These are phyloP conservation scores for Fagus crenata DNA, from an alignment of 306 rosid genomes.

Conservation along the genomic window DNA sequence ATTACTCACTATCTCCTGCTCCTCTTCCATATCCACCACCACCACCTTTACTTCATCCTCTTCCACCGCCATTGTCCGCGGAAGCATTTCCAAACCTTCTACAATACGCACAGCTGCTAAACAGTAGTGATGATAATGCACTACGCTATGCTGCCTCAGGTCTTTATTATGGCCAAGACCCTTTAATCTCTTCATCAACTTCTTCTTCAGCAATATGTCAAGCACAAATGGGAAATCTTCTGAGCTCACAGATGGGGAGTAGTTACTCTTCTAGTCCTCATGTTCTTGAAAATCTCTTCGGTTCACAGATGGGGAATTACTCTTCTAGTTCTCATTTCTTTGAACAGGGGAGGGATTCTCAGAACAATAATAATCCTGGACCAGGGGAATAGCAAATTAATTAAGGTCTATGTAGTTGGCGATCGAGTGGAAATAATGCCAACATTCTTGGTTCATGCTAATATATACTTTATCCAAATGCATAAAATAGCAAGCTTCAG, in stretches of 20 bases:
- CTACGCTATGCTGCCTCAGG: conserved; percentile 33
- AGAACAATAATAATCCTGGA: conserved; percentile 18
- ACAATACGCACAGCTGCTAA: conserved; percentile 45
- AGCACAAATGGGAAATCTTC: conserved; percentile 5
- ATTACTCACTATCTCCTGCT: neutral
- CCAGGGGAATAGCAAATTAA: conserved; percentile 4
- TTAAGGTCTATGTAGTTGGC: neutral
- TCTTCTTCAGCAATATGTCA: conserved; percentile 20
- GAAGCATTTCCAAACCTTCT: conserved; percentile 36
- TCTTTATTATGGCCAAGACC: conserved; percentile 11
- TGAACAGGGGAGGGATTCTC: conserved; percentile 26
- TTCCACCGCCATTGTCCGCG: neutral
- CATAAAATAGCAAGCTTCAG: neutral
- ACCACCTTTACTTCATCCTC: neutral
- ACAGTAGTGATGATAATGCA: conserved; percentile 39
- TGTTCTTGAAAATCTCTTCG: conserved; percentile 17
- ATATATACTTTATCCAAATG: neutral
- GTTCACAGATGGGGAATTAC: conserved; percentile 13
- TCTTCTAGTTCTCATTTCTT: conserved; percentile 11
- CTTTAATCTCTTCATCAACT: conserved; percentile 11
- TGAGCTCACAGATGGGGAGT: conserved; percentile 15
- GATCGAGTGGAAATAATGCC: neutral
- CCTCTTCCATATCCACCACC: neutral
- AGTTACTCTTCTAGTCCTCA: conserved; percentile 13
- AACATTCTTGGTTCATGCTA: neutral